Evolutionary conservation across 192 early-diverging fungal genomes (phyloP), one percentile per base, ranked within the genome.

Genomic region (Anaeromyces robustus): DNA sequence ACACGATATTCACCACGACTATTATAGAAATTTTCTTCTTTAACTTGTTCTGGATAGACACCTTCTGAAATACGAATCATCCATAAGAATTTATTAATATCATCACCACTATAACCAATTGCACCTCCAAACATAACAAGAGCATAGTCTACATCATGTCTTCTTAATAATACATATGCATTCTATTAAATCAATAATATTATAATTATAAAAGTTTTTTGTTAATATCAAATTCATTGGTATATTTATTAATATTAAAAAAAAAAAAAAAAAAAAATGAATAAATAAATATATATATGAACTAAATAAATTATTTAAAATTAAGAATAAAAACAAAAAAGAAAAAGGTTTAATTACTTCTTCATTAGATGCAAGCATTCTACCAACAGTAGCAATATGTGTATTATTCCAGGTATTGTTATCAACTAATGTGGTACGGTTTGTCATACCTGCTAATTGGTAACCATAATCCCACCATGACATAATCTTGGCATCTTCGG

Each of bases 401-500:
- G 98, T 99, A 91, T 99, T 99, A 92, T 99, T 99, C 98, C 98
- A 99, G 4, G 98, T 99, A 85, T 99, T 99, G 91, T 99, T 99
- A 88, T 99, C 98, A 29, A 99, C 98, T 32, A 99, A 86, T 1
- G 95, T 95, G 2, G 94, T 93, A 34, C 97, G 91, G 85, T 99
- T 96, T 26, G 97, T 94, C 96, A 99, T 97, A 29, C 98, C 98
- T 0, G 98, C 96, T 81, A 99, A 94, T 87, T 99, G 98, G 87
- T 99, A 99, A 2, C 98, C 98, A 84, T 99, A 99, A 88, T 99
- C 98, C 98, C 98, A 99, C 98, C 98, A 99, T 17, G 96, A 95
- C 87, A 99, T 92, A 80, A 99, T 92, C 87, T 95, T 97, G 78
- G 96, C 94, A 79, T 97, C 93, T 26, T 93, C 87, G 68, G 92